Conservation (phyloP, 345 rosid genomes). For the Anastatica hierochuntica region DNA sequence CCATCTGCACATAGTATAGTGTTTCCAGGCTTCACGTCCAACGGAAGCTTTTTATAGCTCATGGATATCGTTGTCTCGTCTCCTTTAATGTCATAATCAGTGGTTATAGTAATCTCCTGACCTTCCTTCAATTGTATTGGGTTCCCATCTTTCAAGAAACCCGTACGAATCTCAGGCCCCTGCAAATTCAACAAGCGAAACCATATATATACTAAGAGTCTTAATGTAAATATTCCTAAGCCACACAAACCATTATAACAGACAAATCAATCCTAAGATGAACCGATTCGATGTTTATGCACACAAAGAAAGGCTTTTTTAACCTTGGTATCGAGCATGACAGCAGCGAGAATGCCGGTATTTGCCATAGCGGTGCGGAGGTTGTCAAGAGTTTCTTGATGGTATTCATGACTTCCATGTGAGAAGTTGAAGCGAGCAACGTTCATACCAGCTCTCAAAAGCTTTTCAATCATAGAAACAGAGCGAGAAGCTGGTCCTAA, state of each 20-base stretch:
- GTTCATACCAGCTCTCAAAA: constrained; percentile 6
- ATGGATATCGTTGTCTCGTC: constrained; percentile 9
- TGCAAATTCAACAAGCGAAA: not conserved
- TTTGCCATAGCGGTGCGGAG: constrained; percentile 13
- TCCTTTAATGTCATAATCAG: constrained; percentile 10
- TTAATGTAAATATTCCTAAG: too few species aligned
- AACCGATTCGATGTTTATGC: too few species aligned
- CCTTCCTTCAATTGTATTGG: constrained; percentile 9
- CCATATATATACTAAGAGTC: too few species aligned
- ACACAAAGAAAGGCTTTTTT: too few species aligned
- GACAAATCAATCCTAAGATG: too few species aligned
- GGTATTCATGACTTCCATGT: constrained; percentile 9
- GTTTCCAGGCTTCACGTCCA: constrained; percentile 9
- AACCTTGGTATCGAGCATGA: constrained; percentile 18
- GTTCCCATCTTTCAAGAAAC: constrained; percentile 20
- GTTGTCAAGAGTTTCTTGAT: constrained; percentile 14
- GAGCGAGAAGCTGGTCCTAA: constrained; percentile 55
- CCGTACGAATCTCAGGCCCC: constrained; percentile 19
- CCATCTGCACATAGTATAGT: constrained; percentile 15
- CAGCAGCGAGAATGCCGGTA: constrained; percentile 15
- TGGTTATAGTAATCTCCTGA: constrained; percentile 9
- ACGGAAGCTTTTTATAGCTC: constrained; percentile 15
- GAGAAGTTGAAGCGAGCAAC: constrained; percentile 16
- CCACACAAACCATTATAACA: too few species aligned
- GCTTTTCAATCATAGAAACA: constrained; percentile 37